Conservation (phyloP, 2,329 filamentous ascomycete genomes). For the Hortaea sp. region DNA sequence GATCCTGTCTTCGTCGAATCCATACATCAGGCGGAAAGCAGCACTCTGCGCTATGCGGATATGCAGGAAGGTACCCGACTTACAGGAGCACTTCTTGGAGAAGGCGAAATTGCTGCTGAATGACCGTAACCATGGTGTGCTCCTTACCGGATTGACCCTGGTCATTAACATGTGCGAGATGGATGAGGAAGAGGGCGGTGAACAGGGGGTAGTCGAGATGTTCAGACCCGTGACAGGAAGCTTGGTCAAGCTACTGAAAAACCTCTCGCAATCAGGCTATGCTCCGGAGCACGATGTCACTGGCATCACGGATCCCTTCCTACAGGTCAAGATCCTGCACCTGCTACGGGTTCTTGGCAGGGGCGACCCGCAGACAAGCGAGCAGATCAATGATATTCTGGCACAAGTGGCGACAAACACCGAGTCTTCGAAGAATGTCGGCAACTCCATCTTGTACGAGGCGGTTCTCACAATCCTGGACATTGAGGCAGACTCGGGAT, state of each 20-base stretch:
- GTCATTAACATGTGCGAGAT: conserved; percentile 89
- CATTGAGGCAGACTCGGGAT: conserved; percentile 91
- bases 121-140: conserved; percentile 90
- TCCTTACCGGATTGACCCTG: conserved; percentile 84
- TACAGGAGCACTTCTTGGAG: conserved; percentile 94
- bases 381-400: conserved; percentile 96
- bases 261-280: conserved; percentile 88
- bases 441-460: conserved; percentile 96
- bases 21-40: conserved; percentile 95
- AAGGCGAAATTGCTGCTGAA: conserved; percentile 81
- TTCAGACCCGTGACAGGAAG: conserved; percentile 79
- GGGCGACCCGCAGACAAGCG: conserved; percentile 78
- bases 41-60: conserved; percentile 99
- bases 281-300: conserved; percentile 97
- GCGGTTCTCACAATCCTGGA: conserved; percentile 94
- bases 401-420: conserved; percentile 91
- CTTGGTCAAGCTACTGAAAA: conserved; percentile 83
- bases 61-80: conserved; percentile 92
- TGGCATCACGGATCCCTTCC: conserved; percentile 92
- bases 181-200: conserved; percentile 84
- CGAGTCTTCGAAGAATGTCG: conserved; percentile 95
- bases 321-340: conserved; percentile 91
- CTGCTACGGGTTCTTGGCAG: conserved; percentile 77
- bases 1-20: conserved; percentile 83
- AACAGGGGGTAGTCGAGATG: conserved; percentile 79